phyloP scores from a whole-genome alignment of 2,329 filamentous ascomycete species.

The Aspergillus sp. region DNA sequence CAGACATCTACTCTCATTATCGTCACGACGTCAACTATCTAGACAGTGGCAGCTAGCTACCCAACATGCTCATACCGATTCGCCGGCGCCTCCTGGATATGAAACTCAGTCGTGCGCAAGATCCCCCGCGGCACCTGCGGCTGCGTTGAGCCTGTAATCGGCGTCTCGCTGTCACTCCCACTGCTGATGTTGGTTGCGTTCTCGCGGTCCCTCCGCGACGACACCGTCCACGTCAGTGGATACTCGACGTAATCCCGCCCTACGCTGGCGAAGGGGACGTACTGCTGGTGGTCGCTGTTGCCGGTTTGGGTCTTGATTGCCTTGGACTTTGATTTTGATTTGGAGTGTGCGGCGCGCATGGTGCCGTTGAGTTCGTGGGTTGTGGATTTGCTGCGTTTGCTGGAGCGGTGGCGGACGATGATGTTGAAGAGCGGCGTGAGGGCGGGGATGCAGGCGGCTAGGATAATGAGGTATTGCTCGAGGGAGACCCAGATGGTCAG shows the following conservation, averaged over 20 bases:
- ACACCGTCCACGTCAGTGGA: slow-evolving; percentile 2
- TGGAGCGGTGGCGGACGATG: slow-evolving; percentile 1
- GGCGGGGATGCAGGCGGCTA: slow-evolving; percentile 15
- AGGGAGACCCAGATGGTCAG: slow-evolving; percentile 14
- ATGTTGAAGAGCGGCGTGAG: slow-evolving; percentile 13
- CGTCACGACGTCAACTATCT: not conserved
- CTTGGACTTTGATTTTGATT: not conserved
- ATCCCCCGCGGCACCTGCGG: not conserved
- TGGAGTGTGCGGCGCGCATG: not conserved
- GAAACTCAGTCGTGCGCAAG: slow-evolving; percentile 4
- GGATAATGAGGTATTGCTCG: slow-evolving; percentile 17
- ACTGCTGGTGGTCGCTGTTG: not conserved
- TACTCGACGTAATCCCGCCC: slow-evolving; percentile 9
- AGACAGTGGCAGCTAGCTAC: not conserved
- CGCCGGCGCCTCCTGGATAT: not conserved
- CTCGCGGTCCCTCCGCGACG: not conserved
- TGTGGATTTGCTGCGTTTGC: not conserved
- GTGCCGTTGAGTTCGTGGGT: not conserved
- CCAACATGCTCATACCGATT: not conserved
- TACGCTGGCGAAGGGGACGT: slow-evolving; percentile 9
- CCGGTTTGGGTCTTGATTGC: no score
- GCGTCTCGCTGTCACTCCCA: not conserved
- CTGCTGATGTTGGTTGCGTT: not conserved
- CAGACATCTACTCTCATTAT: not conserved
- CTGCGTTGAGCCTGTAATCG: not conserved